Base-by-base conservation (phyloP, 2,329 filamentous ascomycete genomes). In the Ceratocystis papillata region DNA sequence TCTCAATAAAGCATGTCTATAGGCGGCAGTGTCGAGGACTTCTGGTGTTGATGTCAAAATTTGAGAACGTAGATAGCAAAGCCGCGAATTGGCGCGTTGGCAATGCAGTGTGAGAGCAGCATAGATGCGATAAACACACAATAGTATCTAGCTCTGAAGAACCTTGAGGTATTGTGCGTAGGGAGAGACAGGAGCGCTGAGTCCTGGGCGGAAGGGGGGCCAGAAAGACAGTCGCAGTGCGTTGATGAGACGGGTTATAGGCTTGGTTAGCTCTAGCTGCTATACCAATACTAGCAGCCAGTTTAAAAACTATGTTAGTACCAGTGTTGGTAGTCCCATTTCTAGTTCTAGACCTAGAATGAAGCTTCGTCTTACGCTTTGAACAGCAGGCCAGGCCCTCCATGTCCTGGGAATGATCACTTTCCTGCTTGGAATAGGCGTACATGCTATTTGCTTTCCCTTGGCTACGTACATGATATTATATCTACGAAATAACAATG, bases 31-130 rank as follows among this genome's bases (percentile, higher is more conserved):
- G 50, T 12, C 20, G 50, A 12, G 7, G 53, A 6, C 22, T 28
- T 15, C 15, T 20, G 2, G 22, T 69, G 28, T 33, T 30, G 10
- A 25, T 69, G 57, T 4, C 72, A 59, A 73, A 79, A 82, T 2
- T 69, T 69, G 12, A 72, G 69, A 0, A 77, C 72, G 3, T 79
- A 73, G 0, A 71, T 71, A 1, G 75, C 69, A 17, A 76, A 72
- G 0, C 71, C 65, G 1, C 69, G 44, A 46, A 81, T 71, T 0
- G 73, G 73, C 8, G 73, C 73, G 1, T 70, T 67, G 12, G 77
- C 71, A 17, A 81, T 75, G 62, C 75, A 77, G 0, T 77, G 76
- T 0, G 78, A 74, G 1, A 82, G 71, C 1, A 83, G 68, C 41
- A 83, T 69, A 0, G 72, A 74, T 17, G 72, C 72, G 0, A 71